Percentiles rank a stretch among this genome's conserved stretches.
Conservation (phyloP, 805 yeast species). For the Brettanomyces nanus region DNA sequence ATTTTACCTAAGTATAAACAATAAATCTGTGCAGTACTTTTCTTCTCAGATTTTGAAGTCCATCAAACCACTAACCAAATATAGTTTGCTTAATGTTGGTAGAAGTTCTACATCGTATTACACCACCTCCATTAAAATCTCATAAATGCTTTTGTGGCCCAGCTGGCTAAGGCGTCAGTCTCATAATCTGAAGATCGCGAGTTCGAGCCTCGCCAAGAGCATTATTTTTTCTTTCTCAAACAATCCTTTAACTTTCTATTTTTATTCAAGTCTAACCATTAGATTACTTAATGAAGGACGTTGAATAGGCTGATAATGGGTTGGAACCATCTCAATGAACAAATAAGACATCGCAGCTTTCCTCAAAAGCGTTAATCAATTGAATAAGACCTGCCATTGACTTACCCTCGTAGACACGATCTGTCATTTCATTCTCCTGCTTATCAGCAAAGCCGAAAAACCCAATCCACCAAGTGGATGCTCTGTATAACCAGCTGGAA, state of each 20-base stretch:
- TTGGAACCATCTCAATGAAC: conserved; percentile 29
- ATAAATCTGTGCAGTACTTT: no score
- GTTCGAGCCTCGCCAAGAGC: conserved; percentile 29
- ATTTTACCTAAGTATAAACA: no score
- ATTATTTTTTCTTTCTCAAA: conserved; percentile 9
- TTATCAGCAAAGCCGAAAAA: conserved; percentile 30
- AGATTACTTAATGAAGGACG: no score
- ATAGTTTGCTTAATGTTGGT: no score
- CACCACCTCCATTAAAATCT: no score
- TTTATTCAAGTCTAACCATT: no score
- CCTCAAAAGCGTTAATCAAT: conserved; percentile 17
- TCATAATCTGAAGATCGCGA: conserved; percentile 29
- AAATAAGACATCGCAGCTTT: conserved; percentile 24
- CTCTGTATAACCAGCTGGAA: conserved; percentile 31
- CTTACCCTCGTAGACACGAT: conserved; percentile 31
- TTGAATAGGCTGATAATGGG: conserved; percentile 24
- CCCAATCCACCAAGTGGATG: conserved; percentile 30
- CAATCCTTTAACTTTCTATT: not conserved
- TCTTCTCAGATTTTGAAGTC: no score
- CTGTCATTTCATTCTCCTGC: conserved; percentile 29
- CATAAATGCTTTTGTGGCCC: conserved; percentile 21
- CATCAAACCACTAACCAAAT: no score
- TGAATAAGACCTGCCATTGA: conserved; percentile 28
- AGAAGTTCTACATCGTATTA: no score
- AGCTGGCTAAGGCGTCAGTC: conserved; percentile 28